These are phyloP conservation scores for Rhizoclosmatium globosum DNA, from an alignment of 192 early-diverging fungal genomes.

Conservation along the genomic window DNA sequence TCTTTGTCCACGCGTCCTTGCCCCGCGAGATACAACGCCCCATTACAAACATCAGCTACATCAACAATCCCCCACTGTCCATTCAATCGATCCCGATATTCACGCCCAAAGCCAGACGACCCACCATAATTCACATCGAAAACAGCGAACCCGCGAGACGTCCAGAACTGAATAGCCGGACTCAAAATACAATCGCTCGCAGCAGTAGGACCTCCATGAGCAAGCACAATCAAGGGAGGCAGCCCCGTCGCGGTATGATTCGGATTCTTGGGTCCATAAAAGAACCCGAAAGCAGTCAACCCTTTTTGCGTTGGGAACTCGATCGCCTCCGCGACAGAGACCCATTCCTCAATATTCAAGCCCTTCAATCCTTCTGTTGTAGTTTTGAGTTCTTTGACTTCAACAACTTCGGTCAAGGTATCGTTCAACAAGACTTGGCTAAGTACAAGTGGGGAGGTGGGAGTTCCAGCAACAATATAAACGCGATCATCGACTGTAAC, in stretches of 20 bases:
- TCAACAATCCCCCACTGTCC: constrained; percentile 79
- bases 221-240: constrained; percentile 74
- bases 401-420: neutral
- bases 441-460: neutral
- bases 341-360: constrained; percentile 44
- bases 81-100: constrained; percentile 72
- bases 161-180: constrained; percentile 74
- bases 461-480: constrained; percentile 33
- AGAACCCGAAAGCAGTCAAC: constrained; percentile 40
- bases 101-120: constrained; percentile 76
- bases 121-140: constrained; percentile 85
- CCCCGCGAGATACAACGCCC: constrained; percentile 67
- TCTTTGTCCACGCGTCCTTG: constrained; percentile 64
- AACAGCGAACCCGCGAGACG: constrained; percentile 77
- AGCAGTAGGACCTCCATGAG: constrained; percentile 78
- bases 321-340: constrained; percentile 71
- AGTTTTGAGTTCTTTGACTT: neutral
- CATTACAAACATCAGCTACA: constrained; percentile 78
- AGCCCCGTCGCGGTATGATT: constrained; percentile 55
- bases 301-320: constrained; percentile 66
- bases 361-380: constrained; percentile 16
- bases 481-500: neutral
- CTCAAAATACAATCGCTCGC: constrained; percentile 49
- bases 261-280: constrained; percentile 71
- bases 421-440: constrained; percentile 5